Conservation (phyloP, 139 green algal species). For the Protoeuglena noctilucae region DNA sequence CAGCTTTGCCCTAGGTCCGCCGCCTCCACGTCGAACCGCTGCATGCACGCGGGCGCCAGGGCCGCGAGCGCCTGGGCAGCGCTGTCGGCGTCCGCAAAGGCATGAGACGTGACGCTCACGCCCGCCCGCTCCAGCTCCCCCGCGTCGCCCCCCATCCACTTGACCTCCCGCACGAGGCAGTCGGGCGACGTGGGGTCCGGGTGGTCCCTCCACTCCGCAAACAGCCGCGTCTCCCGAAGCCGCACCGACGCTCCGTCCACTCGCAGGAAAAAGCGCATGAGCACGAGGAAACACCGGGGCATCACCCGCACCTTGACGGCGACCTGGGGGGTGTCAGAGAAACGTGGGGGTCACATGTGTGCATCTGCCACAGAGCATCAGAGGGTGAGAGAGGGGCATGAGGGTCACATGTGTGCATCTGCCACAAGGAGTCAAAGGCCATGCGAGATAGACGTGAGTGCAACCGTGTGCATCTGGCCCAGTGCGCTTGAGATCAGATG, state of each 20-base stretch:
- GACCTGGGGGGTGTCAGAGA: not conserved
- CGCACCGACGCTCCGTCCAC: slow-evolving; percentile 64
- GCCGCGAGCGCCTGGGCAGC: slow-evolving; percentile 29
- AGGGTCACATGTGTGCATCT: not conserved
- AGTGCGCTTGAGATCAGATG: slow-evolving; percentile 35
- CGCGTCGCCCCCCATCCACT: slow-evolving; percentile 43
- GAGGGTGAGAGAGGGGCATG: not conserved
- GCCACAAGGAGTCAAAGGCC: not conserved
- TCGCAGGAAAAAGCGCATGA: slow-evolving; percentile 67
- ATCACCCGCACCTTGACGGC: slow-evolving; percentile 34
- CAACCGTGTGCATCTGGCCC: not conserved
- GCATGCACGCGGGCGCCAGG: too few species aligned
- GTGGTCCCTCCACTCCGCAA: slow-evolving; percentile 21
- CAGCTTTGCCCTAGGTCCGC: too few species aligned
- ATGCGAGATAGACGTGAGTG: not conserved
- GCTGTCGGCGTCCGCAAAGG: slow-evolving; percentile 41
- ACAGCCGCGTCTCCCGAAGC: slow-evolving; percentile 56
- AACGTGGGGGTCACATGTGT: too few species aligned
- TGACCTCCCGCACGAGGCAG: slow-evolving; percentile 22
- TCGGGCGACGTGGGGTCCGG: not conserved
- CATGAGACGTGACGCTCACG: slow-evolving; percentile 25
- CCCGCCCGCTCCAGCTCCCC: slow-evolving; percentile 26
- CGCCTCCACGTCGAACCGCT: too few species aligned
- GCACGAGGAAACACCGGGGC: slow-evolving; percentile 73
- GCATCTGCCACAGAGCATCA: too few species aligned